Evolutionary conservation across 2,329 filamentous ascomycete genomes (phyloP), one percentile per base, ranked within the genome.

Genomic region (Fusarium torreyae): DNA sequence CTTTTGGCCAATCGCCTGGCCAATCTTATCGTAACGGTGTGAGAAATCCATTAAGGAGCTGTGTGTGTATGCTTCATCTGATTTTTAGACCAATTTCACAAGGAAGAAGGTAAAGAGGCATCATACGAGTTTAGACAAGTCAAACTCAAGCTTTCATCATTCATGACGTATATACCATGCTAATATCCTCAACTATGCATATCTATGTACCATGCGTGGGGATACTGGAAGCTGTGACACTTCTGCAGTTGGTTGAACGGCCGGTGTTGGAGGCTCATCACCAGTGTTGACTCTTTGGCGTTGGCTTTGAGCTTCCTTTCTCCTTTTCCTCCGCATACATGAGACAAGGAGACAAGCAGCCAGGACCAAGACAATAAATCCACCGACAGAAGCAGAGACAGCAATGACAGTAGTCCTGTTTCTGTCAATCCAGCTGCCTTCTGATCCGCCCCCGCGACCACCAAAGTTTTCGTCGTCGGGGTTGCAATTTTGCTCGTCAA

Each of bases 391-490:
- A 10, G 68, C 42, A 1, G 66, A 49, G 0, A 64, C 51, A 1
- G 66, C 55, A 38, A 69, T 66, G 5, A 72, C 57, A 7, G 38
- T 42, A 15, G 70, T 72, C 13, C 57, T 46, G 15, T 72, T 71
- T 2, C 46, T 42, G 6, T 72, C 67, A 5, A 72, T 36, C 70
- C 70, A 61, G 15, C 43, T 61, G 4, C 45, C 11, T 9, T 17
- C 40, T 2, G 44, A 43, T 20, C 49, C 62, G 36, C 33, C 36
- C 26, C 45, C 39, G 14, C 40, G 36, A 1, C 20, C 24, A 9
- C 24, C 28, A 0, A 39, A 24, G 6, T 36, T 36, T 3, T 26
- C 38, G 1, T 54, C 48, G 0, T 39, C 46, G 2, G 22, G 22
- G 22, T 42, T 44, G 2, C 61, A 66, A 6, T 36, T 51, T 8